Evolutionary conservation across 1,139 yeast genomes (phyloP), one percentile per base, ranked within the genome.

Genomic region (Debaryomyces coudertii): DNA sequence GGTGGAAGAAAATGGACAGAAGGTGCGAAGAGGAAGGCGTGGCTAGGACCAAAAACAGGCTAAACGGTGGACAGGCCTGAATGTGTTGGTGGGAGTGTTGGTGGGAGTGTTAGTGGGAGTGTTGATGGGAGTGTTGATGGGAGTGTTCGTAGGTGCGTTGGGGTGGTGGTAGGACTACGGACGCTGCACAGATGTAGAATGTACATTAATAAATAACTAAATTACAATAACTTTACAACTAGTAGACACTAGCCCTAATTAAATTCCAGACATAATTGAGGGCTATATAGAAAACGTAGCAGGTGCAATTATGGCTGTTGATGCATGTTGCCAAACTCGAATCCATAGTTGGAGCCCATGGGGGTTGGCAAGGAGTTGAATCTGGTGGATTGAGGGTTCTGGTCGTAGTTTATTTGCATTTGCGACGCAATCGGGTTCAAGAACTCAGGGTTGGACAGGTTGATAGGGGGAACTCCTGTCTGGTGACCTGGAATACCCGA

Each of bases 331-430:
- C 43, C 38, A 28, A 43, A 43, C 43, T 49, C 52, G 34, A 55
- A 56, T 23, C 58, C 56, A 44, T 55, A 56, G 33, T 50, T 51
- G 23, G 55, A 45, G 40, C 53, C 51, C 16, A 59, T 57, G 4
- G 68, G 66, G 7, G 61, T 63, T 8, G 71, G 71, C 46, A 65
- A 63, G 29, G 66, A 58, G 47, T 62, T 62, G 46, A 58, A 67
- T 39, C 70, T 56, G 42, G 61, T 67, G 30, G 41, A 27, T 36
- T 43, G 47, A 8, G 44, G 44, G 23, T 43, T 47, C 33, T 51
- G 57, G 34, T 55, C 60, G 39, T 55, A 55, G 35, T 53, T 53
- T 44, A 51, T 49, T 29, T 29, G 47, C 31, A 31, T 52, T 42
- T 48, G 59, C 8, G 53, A 49, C 36, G 46, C 42, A 37, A 46